A percentile compares a stretch with the other conserved stretches of the same genome.
Evolutionary conservation across 2,329 filamentous ascomycete genomes (phyloP).

Genomic region (Trichoderma asperellum): DNA sequence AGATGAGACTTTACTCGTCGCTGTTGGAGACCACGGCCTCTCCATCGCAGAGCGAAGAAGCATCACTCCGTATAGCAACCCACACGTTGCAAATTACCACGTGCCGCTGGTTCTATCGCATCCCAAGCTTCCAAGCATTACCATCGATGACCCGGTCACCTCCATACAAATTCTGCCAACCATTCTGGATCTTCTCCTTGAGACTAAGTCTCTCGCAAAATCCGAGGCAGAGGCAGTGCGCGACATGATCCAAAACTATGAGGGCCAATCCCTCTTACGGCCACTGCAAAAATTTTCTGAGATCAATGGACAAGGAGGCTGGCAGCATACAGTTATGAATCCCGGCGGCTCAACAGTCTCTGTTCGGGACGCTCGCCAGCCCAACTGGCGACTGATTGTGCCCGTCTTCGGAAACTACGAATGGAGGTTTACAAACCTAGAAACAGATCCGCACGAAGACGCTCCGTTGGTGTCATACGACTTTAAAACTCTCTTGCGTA

Average conservation of each 20-base stretch:
- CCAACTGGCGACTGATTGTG: conserved; percentile 35
- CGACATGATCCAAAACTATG: conserved; percentile 42
- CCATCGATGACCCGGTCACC: conserved; percentile 39
- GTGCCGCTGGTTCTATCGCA: conserved; percentile 42
- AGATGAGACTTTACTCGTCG: conserved; percentile 42
- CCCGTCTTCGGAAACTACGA: conserved; percentile 37
- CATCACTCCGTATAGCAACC: conserved; percentile 41
- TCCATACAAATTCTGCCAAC: conserved; percentile 44
- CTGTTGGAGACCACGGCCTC: conserved; percentile 44
- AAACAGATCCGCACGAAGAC: conserved; percentile 36
- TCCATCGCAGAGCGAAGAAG: conserved; percentile 40
- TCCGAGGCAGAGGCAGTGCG: conserved; percentile 36
- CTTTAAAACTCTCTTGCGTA: conserved; percentile 31
- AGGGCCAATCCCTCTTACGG: conserved; percentile 43
- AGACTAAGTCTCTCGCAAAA: conserved; percentile 39
- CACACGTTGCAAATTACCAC: conserved; percentile 41
- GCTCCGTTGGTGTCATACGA: conserved; percentile 4
- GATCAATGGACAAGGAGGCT: conserved; percentile 29
- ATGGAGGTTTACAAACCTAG: conserved; percentile 40
- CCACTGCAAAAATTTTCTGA: conserved; percentile 24
- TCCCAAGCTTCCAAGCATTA: conserved; percentile 39
- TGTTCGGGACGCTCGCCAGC: conserved; percentile 32
- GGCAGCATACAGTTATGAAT: conserved; percentile 37
- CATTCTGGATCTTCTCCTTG: conserved; percentile 43
- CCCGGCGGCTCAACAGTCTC: conserved; percentile 35